A percentile compares a stretch with the other conserved stretches of the same genome.
Evolutionary conservation across 2,329 filamentous ascomycete species (phyloP).

Genomic region (Pseudonectria buxi): DNA sequence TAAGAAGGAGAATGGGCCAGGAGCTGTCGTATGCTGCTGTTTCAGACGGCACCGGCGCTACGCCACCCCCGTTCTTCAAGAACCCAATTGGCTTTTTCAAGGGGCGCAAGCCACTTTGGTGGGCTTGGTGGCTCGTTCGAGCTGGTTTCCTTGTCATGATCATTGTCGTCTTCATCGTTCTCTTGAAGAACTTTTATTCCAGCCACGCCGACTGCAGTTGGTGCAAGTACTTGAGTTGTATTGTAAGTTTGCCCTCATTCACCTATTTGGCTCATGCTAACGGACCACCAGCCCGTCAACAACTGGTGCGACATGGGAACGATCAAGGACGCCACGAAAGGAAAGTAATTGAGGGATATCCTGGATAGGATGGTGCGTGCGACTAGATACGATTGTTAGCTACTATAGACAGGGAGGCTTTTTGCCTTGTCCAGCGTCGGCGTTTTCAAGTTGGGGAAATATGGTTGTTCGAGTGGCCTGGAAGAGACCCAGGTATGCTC

Average conservation of each 20-base stretch:
- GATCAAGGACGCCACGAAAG: conserved; percentile 16
- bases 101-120: conserved; percentile 88
- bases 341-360: not conserved
- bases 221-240: conserved; percentile 93
- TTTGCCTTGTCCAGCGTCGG: conserved; percentile 27
- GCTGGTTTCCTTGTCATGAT: conserved; percentile 72
- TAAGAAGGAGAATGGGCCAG: conserved; percentile 67
- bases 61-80: conserved; percentile 49
- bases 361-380: not conserved
- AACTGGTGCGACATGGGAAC: conserved; percentile 57
- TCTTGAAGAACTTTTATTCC: conserved; percentile 87
- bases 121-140: conserved; percentile 91
- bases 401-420: conserved; percentile 5
- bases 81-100: conserved; percentile 77
- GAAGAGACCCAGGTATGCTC: conserved; percentile 4
- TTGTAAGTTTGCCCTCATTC: conserved; percentile 56
- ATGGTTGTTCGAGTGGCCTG: conserved; percentile 6
- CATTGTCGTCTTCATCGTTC: conserved; percentile 75
- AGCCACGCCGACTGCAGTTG: conserved; percentile 70
- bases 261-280: conserved; percentile 14
- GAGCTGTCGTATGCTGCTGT: conserved; percentile 68
- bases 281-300: conserved; percentile 47
- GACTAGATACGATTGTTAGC: not conserved
- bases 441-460: conserved; percentile 18
- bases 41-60: conserved; percentile 40